These are phyloP conservation scores for Parsonsia alboflavescens DNA, from an alignment of 257 asterid genomes.

Conservation along the genomic window DNA sequence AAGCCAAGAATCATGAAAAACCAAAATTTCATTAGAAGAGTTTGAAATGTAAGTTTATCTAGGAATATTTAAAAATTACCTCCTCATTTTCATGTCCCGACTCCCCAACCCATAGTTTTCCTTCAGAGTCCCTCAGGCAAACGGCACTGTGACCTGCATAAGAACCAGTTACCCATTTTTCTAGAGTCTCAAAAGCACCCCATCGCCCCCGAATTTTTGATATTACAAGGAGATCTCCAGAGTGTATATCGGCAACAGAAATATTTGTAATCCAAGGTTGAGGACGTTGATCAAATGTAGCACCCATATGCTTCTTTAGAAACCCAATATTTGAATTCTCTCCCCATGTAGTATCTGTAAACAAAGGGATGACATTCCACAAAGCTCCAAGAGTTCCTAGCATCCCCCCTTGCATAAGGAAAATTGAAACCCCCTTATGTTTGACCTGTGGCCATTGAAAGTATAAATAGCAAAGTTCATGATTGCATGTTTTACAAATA, in stretches of 20 bases:
- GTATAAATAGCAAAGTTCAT: conserved; percentile 1
- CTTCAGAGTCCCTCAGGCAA: conserved; percentile 71
- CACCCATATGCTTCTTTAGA: conserved; percentile 80
- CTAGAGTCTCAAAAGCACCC: conserved; percentile 92
- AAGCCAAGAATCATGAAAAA: background rate
- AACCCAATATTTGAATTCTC: conserved; percentile 70
- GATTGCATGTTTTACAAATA: background rate
- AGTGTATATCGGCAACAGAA: conserved; percentile 57
- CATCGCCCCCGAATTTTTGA: conserved; percentile 84
- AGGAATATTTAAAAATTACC: conserved; percentile 34
- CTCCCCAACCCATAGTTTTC: conserved; percentile 89
- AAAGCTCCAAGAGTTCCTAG: conserved; percentile 68
- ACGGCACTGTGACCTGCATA: conserved; percentile 90
- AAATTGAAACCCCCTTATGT: conserved; percentile 63
- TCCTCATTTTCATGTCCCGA: conserved; percentile 77
- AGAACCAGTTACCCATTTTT: conserved; percentile 87
- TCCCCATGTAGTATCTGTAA: conserved; percentile 73
- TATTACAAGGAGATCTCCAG: conserved; percentile 78
- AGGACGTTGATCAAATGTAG: conserved; percentile 70
- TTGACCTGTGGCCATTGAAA: conserved; percentile 45
- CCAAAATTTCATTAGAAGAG: background rate
- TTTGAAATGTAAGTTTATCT: background rate
- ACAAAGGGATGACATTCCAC: conserved; percentile 83
- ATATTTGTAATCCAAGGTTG: conserved; percentile 77
- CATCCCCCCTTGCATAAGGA: conserved; percentile 86